Conservation (phyloP, 352 stramenopile species). For the Pythium aquatile region DNA sequence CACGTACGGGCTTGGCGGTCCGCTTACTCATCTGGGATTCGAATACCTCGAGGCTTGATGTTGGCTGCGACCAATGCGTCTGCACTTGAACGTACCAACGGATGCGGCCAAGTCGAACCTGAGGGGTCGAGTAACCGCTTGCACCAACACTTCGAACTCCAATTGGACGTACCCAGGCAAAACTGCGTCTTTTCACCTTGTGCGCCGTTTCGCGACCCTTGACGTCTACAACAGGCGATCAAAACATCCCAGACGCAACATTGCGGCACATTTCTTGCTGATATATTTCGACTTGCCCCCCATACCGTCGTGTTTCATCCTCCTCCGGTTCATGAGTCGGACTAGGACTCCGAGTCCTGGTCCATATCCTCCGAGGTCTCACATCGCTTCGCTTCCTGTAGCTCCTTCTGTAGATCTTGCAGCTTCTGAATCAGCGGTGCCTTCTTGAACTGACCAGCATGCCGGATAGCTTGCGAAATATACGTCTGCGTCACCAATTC, state of each 20-base stretch:
- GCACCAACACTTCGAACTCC: not conserved
- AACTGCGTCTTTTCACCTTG: conserved; percentile 16
- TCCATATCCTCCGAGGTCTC: not conserved
- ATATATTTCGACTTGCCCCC: conserved; percentile 10
- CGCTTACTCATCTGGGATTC: conserved; percentile 46
- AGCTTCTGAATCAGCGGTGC: conserved; percentile 48
- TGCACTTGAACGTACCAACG: not conserved
- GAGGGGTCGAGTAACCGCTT: conserved; percentile 1
- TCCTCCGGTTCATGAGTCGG: not conserved
- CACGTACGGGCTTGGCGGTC: conserved; percentile 43
- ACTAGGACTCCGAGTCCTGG: not conserved
- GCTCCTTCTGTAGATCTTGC: conserved; percentile 36
- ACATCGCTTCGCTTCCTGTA: not conserved
- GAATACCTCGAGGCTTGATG: not conserved
- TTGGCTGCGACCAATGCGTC: not conserved
- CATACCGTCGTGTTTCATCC: not conserved
- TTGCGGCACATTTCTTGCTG: not conserved
- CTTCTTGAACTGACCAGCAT: conserved; percentile 75
- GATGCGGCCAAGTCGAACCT: not conserved
- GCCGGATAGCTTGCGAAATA: conserved; percentile 60
- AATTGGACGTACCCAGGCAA: not conserved
- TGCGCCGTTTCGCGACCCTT: conserved; percentile 47
- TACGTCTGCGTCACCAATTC: conserved; percentile 63
- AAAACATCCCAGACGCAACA: not conserved
- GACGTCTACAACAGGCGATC: conserved; percentile 9